phyloP scores from a whole-genome alignment of 1,284 basidiomycete genomes.

The Microbotryum violaceum region DNA sequence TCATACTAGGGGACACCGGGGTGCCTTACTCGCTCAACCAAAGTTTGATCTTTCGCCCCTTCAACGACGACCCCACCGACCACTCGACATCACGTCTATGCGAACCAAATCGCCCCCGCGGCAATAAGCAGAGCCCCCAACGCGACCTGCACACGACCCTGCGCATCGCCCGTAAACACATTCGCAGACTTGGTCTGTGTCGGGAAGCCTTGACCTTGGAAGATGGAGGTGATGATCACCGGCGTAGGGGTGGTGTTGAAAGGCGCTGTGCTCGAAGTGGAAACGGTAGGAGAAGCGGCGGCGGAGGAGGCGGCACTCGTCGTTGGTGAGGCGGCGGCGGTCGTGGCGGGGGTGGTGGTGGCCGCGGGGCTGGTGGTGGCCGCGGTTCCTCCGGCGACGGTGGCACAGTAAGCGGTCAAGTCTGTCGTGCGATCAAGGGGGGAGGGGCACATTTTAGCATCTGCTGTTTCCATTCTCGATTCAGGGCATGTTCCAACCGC shows the following conservation, averaged over 20 bases:
- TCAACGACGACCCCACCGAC: too few relatives aligned
- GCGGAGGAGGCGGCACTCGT: neutral
- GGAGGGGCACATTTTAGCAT: too few relatives aligned
- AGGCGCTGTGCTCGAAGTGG: neutral
- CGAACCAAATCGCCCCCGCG: too few relatives aligned
- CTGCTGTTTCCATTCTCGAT: too few relatives aligned
- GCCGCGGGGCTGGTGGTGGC: neutral
- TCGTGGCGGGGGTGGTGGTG: neutral
- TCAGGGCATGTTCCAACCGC: neutral
- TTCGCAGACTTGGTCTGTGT: constrained; percentile 2
- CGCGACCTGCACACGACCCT: too few relatives aligned
- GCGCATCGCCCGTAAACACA: neutral
- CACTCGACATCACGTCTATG: too few relatives aligned
- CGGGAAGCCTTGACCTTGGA: neutral
- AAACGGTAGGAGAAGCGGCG: neutral
- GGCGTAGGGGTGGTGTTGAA: neutral
- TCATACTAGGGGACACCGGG: too few relatives aligned
- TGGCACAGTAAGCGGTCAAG: neutral
- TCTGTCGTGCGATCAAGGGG: neutral
- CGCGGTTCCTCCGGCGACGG: neutral
- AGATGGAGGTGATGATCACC: neutral
- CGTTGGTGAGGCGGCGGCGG: neutral
- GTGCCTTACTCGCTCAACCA: too few relatives aligned
- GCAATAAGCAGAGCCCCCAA: too few relatives aligned
- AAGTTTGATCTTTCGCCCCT: too few relatives aligned